Percentiles rank a stretch among this genome's conserved stretches.
Evolutionary conservation across 2,329 filamentous ascomycete species (phyloP).

Genomic region (Myrmaecium sp.): DNA sequence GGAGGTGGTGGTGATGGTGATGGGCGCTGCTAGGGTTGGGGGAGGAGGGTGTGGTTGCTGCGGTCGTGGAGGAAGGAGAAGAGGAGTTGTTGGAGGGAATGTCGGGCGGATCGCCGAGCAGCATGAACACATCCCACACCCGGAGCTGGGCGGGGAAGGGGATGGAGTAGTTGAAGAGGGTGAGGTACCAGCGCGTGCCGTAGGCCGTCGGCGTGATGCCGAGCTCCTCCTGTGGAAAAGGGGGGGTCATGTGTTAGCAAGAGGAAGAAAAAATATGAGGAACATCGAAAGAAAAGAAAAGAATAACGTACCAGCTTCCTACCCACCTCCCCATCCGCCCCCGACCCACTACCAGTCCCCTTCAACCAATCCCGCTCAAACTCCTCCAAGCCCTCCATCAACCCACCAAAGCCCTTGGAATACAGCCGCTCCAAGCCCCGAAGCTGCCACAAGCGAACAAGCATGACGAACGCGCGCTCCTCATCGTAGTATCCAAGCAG

Average conservation of each 20-base stretch:
- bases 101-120: conserved; percentile 79
- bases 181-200: conserved; percentile 92
- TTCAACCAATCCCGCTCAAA: conserved; percentile 74
- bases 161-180: conserved; percentile 91
- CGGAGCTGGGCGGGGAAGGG: conserved; percentile 87
- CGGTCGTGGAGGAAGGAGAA: conserved; percentile 15
- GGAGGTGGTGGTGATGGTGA: no score
- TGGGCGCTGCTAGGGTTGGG: conserved; percentile 21
- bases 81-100: conserved; percentile 33
- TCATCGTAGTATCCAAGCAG: conserved; percentile 95
- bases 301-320: conserved; percentile 52
- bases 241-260: not conserved
- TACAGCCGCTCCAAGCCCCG: conserved; percentile 78
- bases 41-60: conserved; percentile 8
- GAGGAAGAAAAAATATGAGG: no score
- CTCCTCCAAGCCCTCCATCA: conserved; percentile 73
- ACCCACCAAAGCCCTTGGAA: conserved; percentile 62
- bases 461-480: conserved; percentile 85
- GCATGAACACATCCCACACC: conserved; percentile 95
- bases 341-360: conserved; percentile 38
- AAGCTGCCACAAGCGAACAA: conserved; percentile 84
- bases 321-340: conserved; percentile 70
- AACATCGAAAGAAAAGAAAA: not conserved
- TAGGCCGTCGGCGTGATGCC: conserved; percentile 80
- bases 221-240: conserved; percentile 44